Evolutionary conservation across 176 grass and related monocot genomes (phyloP).

Genomic region (Tuctoria greenei): DNA sequence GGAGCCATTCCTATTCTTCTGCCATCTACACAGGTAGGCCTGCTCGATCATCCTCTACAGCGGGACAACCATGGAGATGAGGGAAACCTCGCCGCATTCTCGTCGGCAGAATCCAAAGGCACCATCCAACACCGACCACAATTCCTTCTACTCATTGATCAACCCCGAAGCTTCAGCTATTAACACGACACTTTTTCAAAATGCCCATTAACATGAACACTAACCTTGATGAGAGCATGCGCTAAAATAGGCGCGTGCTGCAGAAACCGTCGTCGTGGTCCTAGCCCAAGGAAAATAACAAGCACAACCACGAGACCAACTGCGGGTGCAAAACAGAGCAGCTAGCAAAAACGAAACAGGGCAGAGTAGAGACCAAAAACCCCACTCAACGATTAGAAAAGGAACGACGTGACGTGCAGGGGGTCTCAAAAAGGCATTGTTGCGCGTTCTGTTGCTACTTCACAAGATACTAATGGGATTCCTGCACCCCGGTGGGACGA

Average conservation of each 20-base stretch:
- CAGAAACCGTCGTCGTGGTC: neutral
- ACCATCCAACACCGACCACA: neutral
- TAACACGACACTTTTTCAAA: no score
- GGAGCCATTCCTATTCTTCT: neutral
- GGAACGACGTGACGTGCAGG: neutral
- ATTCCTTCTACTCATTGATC: neutral
- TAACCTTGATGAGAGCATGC: neutral
- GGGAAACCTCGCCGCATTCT: neutral
- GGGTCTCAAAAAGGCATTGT: no score
- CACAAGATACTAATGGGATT: no score
- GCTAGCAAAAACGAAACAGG: neutral
- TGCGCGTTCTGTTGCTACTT: no score
- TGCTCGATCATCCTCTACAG: neutral
- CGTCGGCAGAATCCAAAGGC: neutral
- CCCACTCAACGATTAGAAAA: neutral
- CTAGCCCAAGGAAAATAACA: neutral
- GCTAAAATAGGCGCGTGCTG: neutral
- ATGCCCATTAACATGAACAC: no score
- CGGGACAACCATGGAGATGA: no score
- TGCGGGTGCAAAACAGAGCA: slow-evolving; percentile 1
- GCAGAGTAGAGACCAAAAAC: no score
- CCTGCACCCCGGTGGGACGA: no score
- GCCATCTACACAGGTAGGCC: neutral
- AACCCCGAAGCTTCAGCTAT: no score
- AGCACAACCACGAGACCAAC: neutral